phyloP scores from a whole-genome alignment of 1,284 basidiomycete species.

The Marasmius oreades region DNA sequence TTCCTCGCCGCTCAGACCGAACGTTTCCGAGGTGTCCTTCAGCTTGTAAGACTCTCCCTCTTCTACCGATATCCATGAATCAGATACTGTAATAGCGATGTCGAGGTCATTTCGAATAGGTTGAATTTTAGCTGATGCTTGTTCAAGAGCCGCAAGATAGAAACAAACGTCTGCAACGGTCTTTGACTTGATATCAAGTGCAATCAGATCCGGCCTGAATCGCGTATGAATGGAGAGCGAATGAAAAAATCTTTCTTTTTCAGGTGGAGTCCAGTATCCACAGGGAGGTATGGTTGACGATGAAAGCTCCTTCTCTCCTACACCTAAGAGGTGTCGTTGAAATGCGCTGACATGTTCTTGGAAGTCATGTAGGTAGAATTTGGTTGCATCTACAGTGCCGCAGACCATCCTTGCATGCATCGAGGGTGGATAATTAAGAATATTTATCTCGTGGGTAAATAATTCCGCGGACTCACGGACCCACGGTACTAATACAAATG shows the following conservation, averaged over 20 bases:
- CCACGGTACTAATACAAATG: too few species aligned
- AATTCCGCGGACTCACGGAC: too few species aligned
- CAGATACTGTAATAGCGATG: conserved; percentile 55
- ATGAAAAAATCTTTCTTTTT: conserved; percentile 14
- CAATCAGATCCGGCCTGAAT: conserved; percentile 31
- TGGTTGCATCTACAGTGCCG: background rate
- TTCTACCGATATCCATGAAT: conserved; percentile 58
- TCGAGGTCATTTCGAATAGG: conserved; percentile 24
- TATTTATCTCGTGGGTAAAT: too few species aligned
- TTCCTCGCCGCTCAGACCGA: conserved; percentile 19
- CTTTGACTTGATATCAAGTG: conserved; percentile 25
- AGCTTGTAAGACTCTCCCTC: conserved; percentile 48
- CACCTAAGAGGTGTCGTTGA: background rate
- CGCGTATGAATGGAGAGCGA: conserved; percentile 26
- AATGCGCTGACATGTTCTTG: background rate
- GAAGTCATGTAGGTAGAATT: background rate
- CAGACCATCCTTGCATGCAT: background rate
- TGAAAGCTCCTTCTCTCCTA: background rate
- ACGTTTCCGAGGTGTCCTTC: conserved; percentile 27
- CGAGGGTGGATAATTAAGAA: too few species aligned
- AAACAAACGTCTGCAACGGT: conserved; percentile 25
- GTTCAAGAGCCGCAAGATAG: conserved; percentile 25
- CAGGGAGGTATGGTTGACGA: background rate
- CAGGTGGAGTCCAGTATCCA: conserved; percentile 8
- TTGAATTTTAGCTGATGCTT: conserved; percentile 5